These are phyloP conservation scores for Diatrype stigma DNA, from an alignment of 2,329 filamentous ascomycete genomes.

Conservation along the genomic window DNA sequence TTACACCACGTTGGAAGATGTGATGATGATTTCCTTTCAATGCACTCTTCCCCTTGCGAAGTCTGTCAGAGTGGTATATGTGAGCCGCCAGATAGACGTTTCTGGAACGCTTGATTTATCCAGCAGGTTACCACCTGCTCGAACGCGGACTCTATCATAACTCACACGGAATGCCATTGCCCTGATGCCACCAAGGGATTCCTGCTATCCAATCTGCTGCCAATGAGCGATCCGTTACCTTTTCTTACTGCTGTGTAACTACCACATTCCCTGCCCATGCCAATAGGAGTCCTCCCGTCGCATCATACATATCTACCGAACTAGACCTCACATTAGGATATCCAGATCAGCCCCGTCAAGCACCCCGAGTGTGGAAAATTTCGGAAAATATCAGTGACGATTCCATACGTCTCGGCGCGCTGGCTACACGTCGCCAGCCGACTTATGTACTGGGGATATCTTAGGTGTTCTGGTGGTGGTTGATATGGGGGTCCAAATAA, in stretches of 20 bases:
- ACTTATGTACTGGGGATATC: neutral
- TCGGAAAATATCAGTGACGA: neutral
- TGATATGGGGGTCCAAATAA: neutral
- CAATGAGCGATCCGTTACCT: neutral
- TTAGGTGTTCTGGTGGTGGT: neutral
- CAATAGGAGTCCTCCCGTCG: neutral
- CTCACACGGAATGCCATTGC: neutral
- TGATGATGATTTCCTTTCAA: too few species aligned
- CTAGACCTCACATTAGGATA: neutral
- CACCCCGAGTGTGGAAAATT: neutral
- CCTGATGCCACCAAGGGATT: neutral
- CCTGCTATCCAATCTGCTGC: neutral
- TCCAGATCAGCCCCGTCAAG: neutral
- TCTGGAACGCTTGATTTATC: neutral
- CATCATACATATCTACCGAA: neutral
- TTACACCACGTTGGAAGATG: too few species aligned
- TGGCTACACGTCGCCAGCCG: neutral
- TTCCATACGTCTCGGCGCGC: neutral
- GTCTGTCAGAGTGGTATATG: neutral
- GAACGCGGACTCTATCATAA: neutral
- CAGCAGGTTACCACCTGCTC: neutral
- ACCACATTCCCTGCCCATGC: neutral
- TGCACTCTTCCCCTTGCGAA: neutral
- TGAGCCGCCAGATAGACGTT: neutral
- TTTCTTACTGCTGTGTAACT: neutral